phyloP scores from a whole-genome alignment of 1,284 basidiomycete species.

The Malassezia furfur region DNA sequence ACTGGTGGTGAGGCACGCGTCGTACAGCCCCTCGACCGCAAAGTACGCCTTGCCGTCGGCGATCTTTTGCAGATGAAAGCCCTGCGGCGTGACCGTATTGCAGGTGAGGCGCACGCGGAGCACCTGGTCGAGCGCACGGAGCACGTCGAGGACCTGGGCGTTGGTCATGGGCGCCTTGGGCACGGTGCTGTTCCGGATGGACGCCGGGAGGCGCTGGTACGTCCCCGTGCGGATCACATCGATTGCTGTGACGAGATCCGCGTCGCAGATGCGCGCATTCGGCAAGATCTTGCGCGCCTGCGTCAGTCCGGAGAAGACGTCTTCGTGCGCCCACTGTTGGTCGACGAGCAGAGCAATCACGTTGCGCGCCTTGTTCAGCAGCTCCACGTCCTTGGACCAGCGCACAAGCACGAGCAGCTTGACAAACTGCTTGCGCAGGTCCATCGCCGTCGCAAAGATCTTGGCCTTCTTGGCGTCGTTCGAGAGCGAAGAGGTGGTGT shows the following conservation, averaged over 20 bases:
- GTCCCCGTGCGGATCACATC: slow-evolving; percentile 74
- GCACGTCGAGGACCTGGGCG: slow-evolving; percentile 58
- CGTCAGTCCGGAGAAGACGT: slow-evolving; percentile 59
- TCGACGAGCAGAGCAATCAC: slow-evolving; percentile 37
- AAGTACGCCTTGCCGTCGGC: slow-evolving; percentile 73
- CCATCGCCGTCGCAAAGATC: slow-evolving; percentile 75
- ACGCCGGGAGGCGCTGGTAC: slow-evolving; percentile 66
- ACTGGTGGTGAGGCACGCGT: slow-evolving; percentile 54
- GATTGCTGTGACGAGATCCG: slow-evolving; percentile 76
- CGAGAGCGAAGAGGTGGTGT: slow-evolving; percentile 80
- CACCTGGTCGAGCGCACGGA: slow-evolving; percentile 63
- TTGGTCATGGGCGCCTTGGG: slow-evolving; percentile 61
- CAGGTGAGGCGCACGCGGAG: slow-evolving; percentile 62
- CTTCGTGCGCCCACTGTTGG: slow-evolving; percentile 69
- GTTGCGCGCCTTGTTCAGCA: slow-evolving; percentile 34
- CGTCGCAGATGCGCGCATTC: slow-evolving; percentile 60
- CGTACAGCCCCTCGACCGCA: slow-evolving; percentile 63
- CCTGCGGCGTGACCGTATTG: slow-evolving; percentile 40
- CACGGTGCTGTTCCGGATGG: slow-evolving; percentile 60
- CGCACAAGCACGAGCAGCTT: slow-evolving; percentile 59
- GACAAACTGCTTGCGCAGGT: slow-evolving; percentile 75
- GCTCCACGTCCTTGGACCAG: slow-evolving; percentile 32
- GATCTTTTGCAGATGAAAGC: slow-evolving; percentile 58
- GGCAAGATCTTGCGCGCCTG: slow-evolving; percentile 56
- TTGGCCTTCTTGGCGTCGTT: slow-evolving; percentile 70